Base-by-base conservation (phyloP, 2,329 filamentous ascomycete genomes). In the Ophiostoma quercus region DNA sequence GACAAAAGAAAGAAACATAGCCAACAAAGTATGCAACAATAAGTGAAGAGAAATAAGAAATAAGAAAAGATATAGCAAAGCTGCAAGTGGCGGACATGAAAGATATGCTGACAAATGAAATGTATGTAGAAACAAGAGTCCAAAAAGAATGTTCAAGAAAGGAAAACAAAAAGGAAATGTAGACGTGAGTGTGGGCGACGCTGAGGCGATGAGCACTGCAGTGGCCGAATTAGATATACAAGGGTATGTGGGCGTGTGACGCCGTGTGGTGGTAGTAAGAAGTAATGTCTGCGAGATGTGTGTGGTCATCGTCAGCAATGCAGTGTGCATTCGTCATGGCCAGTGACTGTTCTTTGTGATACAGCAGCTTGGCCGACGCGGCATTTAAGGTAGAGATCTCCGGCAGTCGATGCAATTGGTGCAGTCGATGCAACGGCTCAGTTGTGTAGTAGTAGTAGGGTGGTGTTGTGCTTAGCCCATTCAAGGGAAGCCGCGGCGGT, bases 401-500 rank as follows among this genome's bases (percentile, higher is more conserved):
- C 16, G 7, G 4, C n/a, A 7, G n/a, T 57, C 51, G 51, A 5
- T 57, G 51, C 51, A 57, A 22, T 57, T 22, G 51, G 4, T 25
- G 7, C n/a, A 14, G 51, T 12, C 43, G 5, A 54, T 54, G 19
- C n/a, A 11, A 54, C 14, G 43, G n/a, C 25, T 16, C 6, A 34
- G 29, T 12, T 54, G 12, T 47, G 63, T 22, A 16, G 34, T 65
- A 14, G 5, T 25, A 3, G n/a, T 39, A 3, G 7, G 11, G 3
- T n/a, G 16, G 14, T 34, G 14, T 11, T 32, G 41, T 34, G n/a
- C 51, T 57, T 3, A 25, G 60, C 11, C 8, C 29, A 22, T 65
- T 73, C 70, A 74, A 11, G 67, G 72, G 34, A 73, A 73, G 22
- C 71, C 71, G 19, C 74, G 74, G 22, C 68, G 70, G 6, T 71